Evolutionary conservation across 371 early-diverging fungal genomes (phyloP).

Genomic region (Homolaphlyctis polyrhiza): DNA sequence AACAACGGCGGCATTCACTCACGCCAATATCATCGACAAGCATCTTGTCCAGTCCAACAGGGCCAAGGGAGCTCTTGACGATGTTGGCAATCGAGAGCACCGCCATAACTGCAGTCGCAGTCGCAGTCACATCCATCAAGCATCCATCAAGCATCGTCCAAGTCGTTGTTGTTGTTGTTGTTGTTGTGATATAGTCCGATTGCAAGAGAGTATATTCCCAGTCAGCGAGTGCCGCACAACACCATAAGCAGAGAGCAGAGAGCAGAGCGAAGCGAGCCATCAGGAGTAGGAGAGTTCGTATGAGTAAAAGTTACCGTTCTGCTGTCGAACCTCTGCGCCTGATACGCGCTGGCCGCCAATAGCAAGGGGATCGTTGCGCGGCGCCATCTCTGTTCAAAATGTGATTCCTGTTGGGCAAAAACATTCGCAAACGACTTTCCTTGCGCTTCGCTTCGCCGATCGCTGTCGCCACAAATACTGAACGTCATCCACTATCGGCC

Average conservation of each 20-base stretch:
- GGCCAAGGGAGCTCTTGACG: conserved; percentile 98
- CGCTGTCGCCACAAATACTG: background rate
- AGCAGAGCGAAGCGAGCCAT: background rate
- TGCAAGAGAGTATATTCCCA: too few relatives aligned
- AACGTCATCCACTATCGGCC: too few relatives aligned
- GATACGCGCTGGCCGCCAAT: conserved; percentile 81
- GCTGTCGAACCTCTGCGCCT: conserved; percentile 89
- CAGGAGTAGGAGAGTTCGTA: background rate
- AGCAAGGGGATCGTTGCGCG: conserved; percentile 1
- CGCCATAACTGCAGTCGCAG: conserved; percentile 67
- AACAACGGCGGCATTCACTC: conserved; percentile 39
- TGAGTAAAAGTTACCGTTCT: conserved; percentile 74
- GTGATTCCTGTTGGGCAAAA: too few relatives aligned
- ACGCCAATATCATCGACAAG: conserved; percentile 98
- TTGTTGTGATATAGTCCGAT: too few relatives aligned
- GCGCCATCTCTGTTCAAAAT: too few relatives aligned
- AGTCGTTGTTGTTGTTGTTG: too few relatives aligned
- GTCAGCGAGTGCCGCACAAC: background rate
- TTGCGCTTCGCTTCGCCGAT: background rate
- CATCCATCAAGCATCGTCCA: too few relatives aligned
- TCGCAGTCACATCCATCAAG: too few relatives aligned
- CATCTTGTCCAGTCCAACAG: conserved; percentile 99
- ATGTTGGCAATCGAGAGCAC: conserved; percentile 93
- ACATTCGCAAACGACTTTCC: too few relatives aligned
- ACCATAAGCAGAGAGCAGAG: background rate